These are phyloP conservation scores for Plasmodium chabaudi DNA, from an alignment of 169 alveolate genomes.

Conservation along the genomic window DNA sequence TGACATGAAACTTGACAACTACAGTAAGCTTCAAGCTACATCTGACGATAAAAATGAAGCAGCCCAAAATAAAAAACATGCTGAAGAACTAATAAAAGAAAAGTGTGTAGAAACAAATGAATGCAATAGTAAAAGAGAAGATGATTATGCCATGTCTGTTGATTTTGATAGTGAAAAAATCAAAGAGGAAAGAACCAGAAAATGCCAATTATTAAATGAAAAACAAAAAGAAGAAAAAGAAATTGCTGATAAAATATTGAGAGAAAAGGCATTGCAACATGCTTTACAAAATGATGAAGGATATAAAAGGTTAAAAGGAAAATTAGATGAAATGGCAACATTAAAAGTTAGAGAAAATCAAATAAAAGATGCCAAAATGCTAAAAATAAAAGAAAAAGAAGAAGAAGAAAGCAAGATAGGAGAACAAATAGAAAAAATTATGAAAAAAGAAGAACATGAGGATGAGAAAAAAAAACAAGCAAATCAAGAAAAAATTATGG, in stretches of 20 bases:
- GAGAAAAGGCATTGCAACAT: constrained; percentile 66
- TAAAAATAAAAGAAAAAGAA: constrained; percentile 18
- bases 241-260: constrained; percentile 13
- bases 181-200: constrained; percentile 31
- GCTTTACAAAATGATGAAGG: constrained; percentile 69
- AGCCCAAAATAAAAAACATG: constrained; percentile 38
- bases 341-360: constrained; percentile 65
- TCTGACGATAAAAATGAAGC: constrained; percentile 54
- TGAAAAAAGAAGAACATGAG: constrained; percentile 46
- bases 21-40: constrained; percentile 45
- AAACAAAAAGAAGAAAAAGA: constrained; percentile 68
- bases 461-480: constrained; percentile 36
- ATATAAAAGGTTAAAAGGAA: constrained; percentile 53
- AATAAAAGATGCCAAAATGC: constrained; percentile 49
- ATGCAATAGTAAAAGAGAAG: background rate
- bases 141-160: constrained; percentile 2
- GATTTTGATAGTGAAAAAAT: constrained; percentile 52
- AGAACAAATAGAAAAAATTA: constrained; percentile 35
- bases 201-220: constrained; percentile 50
- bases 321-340: constrained; percentile 58
- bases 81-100: constrained; percentile 18
- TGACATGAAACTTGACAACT: constrained; percentile 56
- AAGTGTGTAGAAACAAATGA: constrained; percentile 9
- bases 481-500: constrained; percentile 56
- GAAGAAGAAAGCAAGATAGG: constrained; percentile 40